phyloP scores from a whole-genome alignment of 225 moss, liverwort and hornwort genomes.

The Sphagnum tenellum region DNA sequence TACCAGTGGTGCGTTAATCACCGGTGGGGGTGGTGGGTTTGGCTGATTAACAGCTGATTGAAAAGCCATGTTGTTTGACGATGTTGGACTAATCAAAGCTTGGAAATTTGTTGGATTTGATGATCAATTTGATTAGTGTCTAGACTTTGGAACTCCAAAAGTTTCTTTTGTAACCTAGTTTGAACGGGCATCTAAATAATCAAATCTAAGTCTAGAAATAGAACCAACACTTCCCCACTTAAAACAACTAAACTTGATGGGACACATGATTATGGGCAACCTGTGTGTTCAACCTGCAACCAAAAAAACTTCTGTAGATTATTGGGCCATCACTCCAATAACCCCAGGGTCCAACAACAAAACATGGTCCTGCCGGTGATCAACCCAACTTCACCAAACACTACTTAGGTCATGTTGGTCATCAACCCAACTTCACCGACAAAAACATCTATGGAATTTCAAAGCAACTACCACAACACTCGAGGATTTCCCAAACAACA shows the following conservation, averaged over 20 bases:
- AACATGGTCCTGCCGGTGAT: slow-evolving; percentile 3
- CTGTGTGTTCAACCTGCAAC: slow-evolving; percentile 4
- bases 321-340: slow-evolving; percentile 4
- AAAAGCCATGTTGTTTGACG: too few species aligned
- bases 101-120: background rate
- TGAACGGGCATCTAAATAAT: background rate
- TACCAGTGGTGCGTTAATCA: too few species aligned
- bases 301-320: background rate
- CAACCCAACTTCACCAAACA: slow-evolving; percentile 1
- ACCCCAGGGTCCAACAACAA: background rate
- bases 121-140: background rate
- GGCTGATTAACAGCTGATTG: background rate
- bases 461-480: too few species aligned
- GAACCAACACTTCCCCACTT: too few species aligned
- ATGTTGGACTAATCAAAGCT: background rate
- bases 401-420: too few species aligned
- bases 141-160: background rate
- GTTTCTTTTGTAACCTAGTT: background rate
- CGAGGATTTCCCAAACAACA: too few species aligned
- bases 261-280: background rate
- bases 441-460: too few species aligned
- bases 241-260: background rate
- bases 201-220: background rate
- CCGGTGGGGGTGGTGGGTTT: background rate
- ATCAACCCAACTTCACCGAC: too few species aligned